A percentile compares a stretch with the other conserved stretches of the same genome.
Evolutionary conservation across 768 basidiomycete species (phyloP).

Genomic region (Russula sp.): DNA sequence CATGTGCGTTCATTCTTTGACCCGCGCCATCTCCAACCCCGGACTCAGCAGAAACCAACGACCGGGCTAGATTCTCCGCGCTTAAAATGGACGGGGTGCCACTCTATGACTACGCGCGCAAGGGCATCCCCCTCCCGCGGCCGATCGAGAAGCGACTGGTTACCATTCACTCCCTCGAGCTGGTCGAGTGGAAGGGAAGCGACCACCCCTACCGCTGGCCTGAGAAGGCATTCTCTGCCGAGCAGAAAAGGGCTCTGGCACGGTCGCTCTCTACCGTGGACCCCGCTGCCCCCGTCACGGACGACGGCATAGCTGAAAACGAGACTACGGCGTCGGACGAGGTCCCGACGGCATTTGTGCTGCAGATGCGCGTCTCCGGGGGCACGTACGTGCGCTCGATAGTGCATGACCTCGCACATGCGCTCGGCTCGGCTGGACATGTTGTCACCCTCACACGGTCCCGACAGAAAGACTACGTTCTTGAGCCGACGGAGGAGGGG

Average conservation of each 20-base stretch:
- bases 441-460: constrained; percentile 87
- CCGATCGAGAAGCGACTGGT: constrained; percentile 87
- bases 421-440: constrained; percentile 83
- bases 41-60: neutral
- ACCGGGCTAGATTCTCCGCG: constrained; percentile 75
- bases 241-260: constrained; percentile 65
- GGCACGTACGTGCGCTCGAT: constrained; percentile 97
- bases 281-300: constrained; percentile 31
- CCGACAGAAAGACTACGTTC: constrained; percentile 78
- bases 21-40: neutral
- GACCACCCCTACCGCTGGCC: constrained; percentile 81
- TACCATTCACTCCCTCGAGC: constrained; percentile 72
- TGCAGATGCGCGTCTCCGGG: constrained; percentile 90
- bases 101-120: constrained; percentile 91
- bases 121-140: constrained; percentile 84
- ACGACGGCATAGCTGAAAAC: constrained; percentile 27
- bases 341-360: constrained; percentile 70
- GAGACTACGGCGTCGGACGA: constrained; percentile 28
- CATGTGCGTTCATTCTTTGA: constrained; percentile 48
- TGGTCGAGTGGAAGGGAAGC: constrained; percentile 70
- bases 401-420: constrained; percentile 85
- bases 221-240: constrained; percentile 55
- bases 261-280: constrained; percentile 52
- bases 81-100: constrained; percentile 98
- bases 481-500: constrained; percentile 44